Base-by-base conservation (phyloP, 2,329 filamentous ascomycete genomes). In the Monosporascus sp. region DNA sequence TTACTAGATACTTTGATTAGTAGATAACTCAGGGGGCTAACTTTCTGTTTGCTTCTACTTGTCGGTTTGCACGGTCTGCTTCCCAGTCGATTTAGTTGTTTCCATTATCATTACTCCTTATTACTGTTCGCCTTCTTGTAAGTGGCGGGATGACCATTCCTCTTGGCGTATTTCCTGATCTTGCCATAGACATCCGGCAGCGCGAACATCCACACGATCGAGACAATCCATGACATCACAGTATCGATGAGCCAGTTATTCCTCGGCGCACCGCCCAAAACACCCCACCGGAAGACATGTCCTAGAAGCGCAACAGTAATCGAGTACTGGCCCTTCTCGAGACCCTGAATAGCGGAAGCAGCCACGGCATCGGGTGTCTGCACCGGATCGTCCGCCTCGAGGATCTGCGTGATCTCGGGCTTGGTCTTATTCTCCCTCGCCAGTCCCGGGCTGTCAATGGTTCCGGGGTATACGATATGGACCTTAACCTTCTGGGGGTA, bases 401-500 rank as follows among this genome's bases (percentile, higher is more conserved):
- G 73, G 50, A 86, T 78, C 60, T 84, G 80, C 3, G 92, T 96
- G 49, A 97, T 79, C 5, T 80, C 83, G 7, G 92, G 93, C 72
- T 97, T 97, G 27, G 82, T 81, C 62, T 76, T 71, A 64, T 95
- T 86, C 73, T 97, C 93, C 19, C 82, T 77, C 56, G 86, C 86
- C 50, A 87, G 81, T 0, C 92, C 91, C 0, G 90, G 86, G 6
- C 82, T 86, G 16, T 84, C 77, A 59, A 99, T 97, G 3, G 88
- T 90, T 51, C 88, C 93, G 0, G 94, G 94, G 63, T 86, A 89
- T 14, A 97, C 83, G 43, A 90, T 81, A 65, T 96, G 90, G 20
- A 97, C 78, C 62, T 88, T 84, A 51, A 97, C 86, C 44, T 87
- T 82, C 51, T 87, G 87, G 45, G 92, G 91, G 76, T 97, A 99